Evolutionary conservation across 106 monocot species (phyloP).

Genomic region (Iris macrosiphon): DNA sequence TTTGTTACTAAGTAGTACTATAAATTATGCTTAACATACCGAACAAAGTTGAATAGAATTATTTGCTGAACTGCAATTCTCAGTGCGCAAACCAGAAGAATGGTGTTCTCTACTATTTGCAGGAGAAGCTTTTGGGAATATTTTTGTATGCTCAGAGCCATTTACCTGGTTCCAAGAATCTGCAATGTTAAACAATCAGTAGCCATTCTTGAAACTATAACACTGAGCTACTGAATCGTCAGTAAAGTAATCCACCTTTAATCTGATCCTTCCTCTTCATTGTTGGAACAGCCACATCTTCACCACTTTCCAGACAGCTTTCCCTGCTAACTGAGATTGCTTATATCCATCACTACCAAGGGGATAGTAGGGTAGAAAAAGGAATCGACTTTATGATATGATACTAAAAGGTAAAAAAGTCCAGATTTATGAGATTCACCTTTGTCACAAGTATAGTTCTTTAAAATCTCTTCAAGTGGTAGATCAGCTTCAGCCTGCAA

Average conservation of each 20-base stretch:
- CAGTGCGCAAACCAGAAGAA: background rate
- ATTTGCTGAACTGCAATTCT: constrained; percentile 7
- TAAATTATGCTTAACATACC: constrained; percentile 21
- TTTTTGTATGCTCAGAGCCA: constrained; percentile 23
- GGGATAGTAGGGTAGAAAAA: constrained; percentile 6
- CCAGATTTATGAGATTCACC: constrained; percentile 26
- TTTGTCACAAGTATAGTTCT: constrained; percentile 31
- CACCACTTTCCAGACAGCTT: constrained; percentile 38
- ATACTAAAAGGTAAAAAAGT: background rate
- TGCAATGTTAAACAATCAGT: constrained; percentile 17
- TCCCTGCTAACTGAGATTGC: constrained; percentile 79
- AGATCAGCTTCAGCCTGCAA: constrained; percentile 85
- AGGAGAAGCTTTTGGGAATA: constrained; percentile 9
- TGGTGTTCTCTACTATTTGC: constrained; percentile 6
- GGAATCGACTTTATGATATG: background rate
- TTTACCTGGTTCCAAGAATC: constrained; percentile 48
- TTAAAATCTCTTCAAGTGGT: constrained; percentile 77
- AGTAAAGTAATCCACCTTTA: constrained; percentile 37
- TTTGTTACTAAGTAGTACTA: background rate
- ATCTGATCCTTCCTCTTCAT: constrained; percentile 25
- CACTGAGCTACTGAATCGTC: constrained; percentile 16
- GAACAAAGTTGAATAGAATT: constrained; percentile 13
- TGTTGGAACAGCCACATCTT: constrained; percentile 25
- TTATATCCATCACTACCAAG: constrained; percentile 36
- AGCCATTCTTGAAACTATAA: background rate